phyloP scores from a whole-genome alignment of 139 green algal species.

The Astrephomene gubernaculifera region DNA sequence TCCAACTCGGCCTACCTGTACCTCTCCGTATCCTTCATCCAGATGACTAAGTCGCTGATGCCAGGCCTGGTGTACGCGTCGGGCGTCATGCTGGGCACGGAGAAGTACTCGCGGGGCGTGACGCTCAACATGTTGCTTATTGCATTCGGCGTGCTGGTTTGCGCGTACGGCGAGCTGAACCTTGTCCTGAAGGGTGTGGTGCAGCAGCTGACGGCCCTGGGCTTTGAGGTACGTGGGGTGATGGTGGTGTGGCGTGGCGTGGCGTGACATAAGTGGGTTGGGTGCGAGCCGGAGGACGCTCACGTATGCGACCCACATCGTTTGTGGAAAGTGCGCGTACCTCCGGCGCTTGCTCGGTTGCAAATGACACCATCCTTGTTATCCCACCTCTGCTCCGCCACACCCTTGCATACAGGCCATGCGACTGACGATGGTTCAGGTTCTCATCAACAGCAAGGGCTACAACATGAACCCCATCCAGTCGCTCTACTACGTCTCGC shows the following conservation, averaged over 20 bases:
- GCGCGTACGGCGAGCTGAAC: slow-evolving; percentile 87
- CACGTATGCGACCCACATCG: no score
- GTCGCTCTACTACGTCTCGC: slow-evolving; percentile 92
- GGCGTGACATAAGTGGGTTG: background rate
- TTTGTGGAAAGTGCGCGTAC: no score
- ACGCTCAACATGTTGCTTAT: slow-evolving; percentile 92
- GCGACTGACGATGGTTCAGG: slow-evolving; percentile 88
- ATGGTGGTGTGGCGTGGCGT: background rate
- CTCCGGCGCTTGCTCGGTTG: no score
- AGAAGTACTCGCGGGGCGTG: slow-evolving; percentile 70
- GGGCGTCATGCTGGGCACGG: slow-evolving; percentile 83
- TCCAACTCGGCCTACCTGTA: slow-evolving; percentile 98
- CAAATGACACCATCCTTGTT: no score
- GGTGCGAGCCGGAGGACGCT: no score
- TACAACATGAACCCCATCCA: slow-evolving; percentile 91
- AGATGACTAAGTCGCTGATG: slow-evolving; percentile 98
- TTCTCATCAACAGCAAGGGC: slow-evolving; percentile 91
- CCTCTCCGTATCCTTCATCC: slow-evolving; percentile 97
- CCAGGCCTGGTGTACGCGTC: slow-evolving; percentile 83
- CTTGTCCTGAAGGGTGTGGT: slow-evolving; percentile 89
- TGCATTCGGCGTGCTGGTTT: slow-evolving; percentile 88
- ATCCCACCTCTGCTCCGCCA: background rate
- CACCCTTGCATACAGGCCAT: slow-evolving; percentile 67
- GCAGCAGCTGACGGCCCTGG: slow-evolving; percentile 91
- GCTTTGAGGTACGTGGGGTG: slow-evolving; percentile 72